phyloP scores from a whole-genome alignment of 1,284 basidiomycete species.

The Vanrija humicola region DNA sequence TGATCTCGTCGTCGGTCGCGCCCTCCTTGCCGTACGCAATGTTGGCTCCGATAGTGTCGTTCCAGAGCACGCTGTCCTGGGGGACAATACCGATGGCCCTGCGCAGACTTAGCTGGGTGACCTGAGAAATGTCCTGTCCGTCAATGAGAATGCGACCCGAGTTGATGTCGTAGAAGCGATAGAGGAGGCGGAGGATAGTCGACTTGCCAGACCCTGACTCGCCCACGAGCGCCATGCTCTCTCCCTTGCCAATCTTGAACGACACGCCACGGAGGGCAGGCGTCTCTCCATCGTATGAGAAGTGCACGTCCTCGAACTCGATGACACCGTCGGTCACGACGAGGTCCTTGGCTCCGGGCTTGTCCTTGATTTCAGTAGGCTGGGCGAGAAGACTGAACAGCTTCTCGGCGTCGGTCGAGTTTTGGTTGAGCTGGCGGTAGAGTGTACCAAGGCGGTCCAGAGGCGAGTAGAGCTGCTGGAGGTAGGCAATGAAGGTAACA shows the following conservation, averaged over 20 bases:
- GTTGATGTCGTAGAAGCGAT: constrained; percentile 85
- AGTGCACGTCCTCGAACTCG: constrained; percentile 86
- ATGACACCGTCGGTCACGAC: constrained; percentile 77
- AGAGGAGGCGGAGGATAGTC: constrained; percentile 88
- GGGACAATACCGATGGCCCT: constrained; percentile 87
- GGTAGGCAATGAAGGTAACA: constrained; percentile 95
- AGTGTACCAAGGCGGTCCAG: constrained; percentile 94
- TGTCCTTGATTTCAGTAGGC: constrained; percentile 71
- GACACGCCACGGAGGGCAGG: constrained; percentile 82
- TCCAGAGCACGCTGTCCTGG: constrained; percentile 95
- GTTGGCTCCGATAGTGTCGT: constrained; percentile 91
- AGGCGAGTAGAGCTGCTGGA: constrained; percentile 90
- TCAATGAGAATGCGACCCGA: constrained; percentile 70
- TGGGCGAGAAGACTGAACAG: constrained; percentile 87
- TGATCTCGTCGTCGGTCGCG: constrained; percentile 85
- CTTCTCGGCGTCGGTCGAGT: constrained; percentile 91
- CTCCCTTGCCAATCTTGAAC: constrained; percentile 89
- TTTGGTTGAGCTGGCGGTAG: constrained; percentile 90
- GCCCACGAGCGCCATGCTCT: constrained; percentile 93
- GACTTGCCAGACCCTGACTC: constrained; percentile 96
- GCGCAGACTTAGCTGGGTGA: constrained; percentile 74
- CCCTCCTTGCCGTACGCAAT: constrained; percentile 84
- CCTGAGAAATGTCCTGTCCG: constrained; percentile 74
- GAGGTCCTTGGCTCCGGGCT: constrained; percentile 65
- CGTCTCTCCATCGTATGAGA: constrained; percentile 79